A percentile compares a stretch with the other conserved stretches of the same genome.
Evolutionary conservation across 2,329 filamentous ascomycete genomes (phyloP).

Genomic region (Drechslera avenae): DNA sequence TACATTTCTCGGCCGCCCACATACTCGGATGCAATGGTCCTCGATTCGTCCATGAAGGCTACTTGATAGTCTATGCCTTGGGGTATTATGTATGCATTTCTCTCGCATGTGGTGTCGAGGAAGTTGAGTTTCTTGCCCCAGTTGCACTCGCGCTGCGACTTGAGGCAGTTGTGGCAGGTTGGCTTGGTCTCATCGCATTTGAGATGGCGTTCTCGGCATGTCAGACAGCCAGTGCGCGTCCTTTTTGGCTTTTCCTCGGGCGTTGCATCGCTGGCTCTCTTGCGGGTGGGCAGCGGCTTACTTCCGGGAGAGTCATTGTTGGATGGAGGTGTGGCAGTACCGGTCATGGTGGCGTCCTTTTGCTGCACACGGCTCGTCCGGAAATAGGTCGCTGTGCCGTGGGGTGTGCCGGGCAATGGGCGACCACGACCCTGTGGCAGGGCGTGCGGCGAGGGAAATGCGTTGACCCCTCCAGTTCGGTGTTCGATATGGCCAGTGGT

Average conservation of each 20-base stretch:
- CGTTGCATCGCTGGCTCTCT: slow-evolving; percentile 29
- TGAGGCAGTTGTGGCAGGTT: slow-evolving; percentile 78
- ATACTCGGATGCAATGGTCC: slow-evolving; percentile 89
- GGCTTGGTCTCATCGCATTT: slow-evolving; percentile 83
- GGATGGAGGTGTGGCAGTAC: slow-evolving; percentile 29
- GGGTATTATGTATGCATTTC: slow-evolving; percentile 61
- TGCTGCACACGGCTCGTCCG: slow-evolving; percentile 2
- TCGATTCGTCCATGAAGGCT: slow-evolving; percentile 85
- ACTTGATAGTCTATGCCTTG: slow-evolving; percentile 67
- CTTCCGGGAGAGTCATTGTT: slow-evolving; percentile 27
- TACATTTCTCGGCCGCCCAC: slow-evolving; percentile 78
- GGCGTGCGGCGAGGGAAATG: slow-evolving; percentile 8
- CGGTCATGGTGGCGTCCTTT: slow-evolving; percentile 21
- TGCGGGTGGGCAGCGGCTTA: slow-evolving; percentile 22
- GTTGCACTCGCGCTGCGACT: slow-evolving; percentile 84
- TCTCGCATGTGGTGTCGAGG: slow-evolving; percentile 77
- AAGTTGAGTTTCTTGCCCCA: slow-evolving; percentile 89
- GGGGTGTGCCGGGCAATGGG: slow-evolving; percentile 5
- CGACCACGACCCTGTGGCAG: slow-evolving; percentile 11
- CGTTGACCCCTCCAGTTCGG: slow-evolving; percentile 7
- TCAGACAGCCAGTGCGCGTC: slow-evolving; percentile 88
- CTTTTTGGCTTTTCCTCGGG: slow-evolving; percentile 71
- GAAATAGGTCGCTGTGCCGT: slow-evolving; percentile 3
- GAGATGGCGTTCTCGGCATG: slow-evolving; percentile 84
- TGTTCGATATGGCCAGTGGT: neutral